Base-by-base conservation (phyloP, 2,329 filamentous ascomycete species). In the Paraphaeosphaeria minitans region DNA sequence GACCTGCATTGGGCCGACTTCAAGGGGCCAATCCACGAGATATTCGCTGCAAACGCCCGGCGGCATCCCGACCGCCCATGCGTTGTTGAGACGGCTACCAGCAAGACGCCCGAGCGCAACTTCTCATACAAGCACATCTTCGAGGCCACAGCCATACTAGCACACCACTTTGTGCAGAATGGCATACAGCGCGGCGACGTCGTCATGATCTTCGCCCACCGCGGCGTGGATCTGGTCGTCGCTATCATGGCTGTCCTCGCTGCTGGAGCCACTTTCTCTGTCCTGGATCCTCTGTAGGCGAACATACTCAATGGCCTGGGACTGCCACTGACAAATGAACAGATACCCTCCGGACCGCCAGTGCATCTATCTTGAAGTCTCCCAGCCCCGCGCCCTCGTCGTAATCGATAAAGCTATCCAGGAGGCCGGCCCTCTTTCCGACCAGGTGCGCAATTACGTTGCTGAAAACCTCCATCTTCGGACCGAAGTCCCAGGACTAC, bases 61-160 rank as follows among this genome's bases (percentile, higher is more conserved):
- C 83, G 80, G 61, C 83, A 90, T 69, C 92, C 92, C 1, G 87
- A 91, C 42, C 82, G 86, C 29, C 77, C 84, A 56, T 91, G 89
- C 67, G 87, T 91, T 3, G 82, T 89, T 2, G 89, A 91, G 70
- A 91, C 89, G 4, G 79, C 81, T 5, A 83, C 82, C 0, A 74
- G 68, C 52, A 77, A 70, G 31, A 80, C 82, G 2, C 83, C 87
- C 8, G 81, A 87, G 73, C 83, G 91, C 62, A 79, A 78, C 50
- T 97, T 95, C 77, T 94, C 88, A 24, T 98, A 97, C 76, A 82
- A 82, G 64, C 91, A 96, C 70, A 97, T 98, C 72, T 85, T 93
- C 72, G 90, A 97, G 79, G 89, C 89, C 0, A 90, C 91, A 31
- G 96, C 96, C 74, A 83, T 87, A 19, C 77, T 97, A 7, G 91